phyloP scores from a whole-genome alignment of 2,329 filamentous ascomycete species.

The Triangularia setosa region DNA sequence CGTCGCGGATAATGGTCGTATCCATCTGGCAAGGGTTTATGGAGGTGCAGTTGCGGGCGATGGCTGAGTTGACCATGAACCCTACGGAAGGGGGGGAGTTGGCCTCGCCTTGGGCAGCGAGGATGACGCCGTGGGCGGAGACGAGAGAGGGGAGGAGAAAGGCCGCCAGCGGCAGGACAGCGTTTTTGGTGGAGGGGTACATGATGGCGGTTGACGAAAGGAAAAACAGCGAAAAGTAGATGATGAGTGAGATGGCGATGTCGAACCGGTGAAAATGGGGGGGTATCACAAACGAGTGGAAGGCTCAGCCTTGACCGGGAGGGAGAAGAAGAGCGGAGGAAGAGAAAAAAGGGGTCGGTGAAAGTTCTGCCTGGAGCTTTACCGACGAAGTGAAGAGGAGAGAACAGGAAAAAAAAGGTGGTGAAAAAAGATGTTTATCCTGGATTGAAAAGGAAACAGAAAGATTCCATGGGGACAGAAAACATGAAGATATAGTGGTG shows the following conservation, averaged over 20 bases:
- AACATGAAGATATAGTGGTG: not conserved
- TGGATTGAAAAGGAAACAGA: not conserved
- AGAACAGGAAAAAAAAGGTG: not conserved
- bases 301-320: not conserved
- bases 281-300: not conserved
- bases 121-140: slow-evolving; percentile 44
- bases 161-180: slow-evolving; percentile 32
- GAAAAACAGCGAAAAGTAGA: not conserved
- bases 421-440: not conserved
- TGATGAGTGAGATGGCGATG: not conserved
- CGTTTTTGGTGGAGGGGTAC: not conserved
- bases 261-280: not conserved
- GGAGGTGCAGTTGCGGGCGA: slow-evolving; percentile 59
- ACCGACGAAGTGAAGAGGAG: not conserved
- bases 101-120: slow-evolving; percentile 42
- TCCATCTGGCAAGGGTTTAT: slow-evolving; percentile 66
- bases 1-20: slow-evolving; percentile 58
- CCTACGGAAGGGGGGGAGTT: slow-evolving; percentile 46
- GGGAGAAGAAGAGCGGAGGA: not conserved
- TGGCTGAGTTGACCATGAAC: slow-evolving; percentile 49
- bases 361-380: not conserved
- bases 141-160: slow-evolving; percentile 35
- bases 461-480: not conserved
- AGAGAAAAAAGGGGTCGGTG: not conserved
- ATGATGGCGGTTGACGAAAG: not conserved